Conservation (phyloP, 1,284 basidiomycete species). For the Puccinia horiana region DNA sequence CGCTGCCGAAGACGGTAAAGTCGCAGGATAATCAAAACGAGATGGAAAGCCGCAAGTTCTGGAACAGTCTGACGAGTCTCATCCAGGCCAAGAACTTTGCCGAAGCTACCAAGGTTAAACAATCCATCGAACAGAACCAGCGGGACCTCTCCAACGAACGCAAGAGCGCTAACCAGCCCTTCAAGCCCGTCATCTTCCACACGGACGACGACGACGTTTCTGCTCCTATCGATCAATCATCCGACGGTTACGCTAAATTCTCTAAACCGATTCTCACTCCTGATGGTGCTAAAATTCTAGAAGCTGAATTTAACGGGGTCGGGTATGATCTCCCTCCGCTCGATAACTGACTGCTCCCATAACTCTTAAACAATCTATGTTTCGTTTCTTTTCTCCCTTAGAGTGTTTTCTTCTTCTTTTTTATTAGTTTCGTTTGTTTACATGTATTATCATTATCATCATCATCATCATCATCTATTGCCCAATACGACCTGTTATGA, state of each 20-base stretch:
- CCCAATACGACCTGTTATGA: too few species aligned
- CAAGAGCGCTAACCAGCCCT: constrained; percentile 46
- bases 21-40: constrained; percentile 76
- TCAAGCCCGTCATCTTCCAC: constrained; percentile 22
- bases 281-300: not conserved
- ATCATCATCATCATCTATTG: too few species aligned
- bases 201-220: not conserved
- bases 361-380: not conserved
- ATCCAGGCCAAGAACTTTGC: constrained; percentile 80
- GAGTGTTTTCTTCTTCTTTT: not conserved
- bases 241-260: constrained; percentile 5
- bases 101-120: constrained; percentile 84
- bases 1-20: constrained; percentile 82
- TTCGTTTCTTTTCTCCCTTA: not conserved
- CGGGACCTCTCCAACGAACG: constrained; percentile 79
- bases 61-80: constrained; percentile 78
- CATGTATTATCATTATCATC: too few species aligned
- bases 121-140: constrained; percentile 84
- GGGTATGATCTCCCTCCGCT: not conserved
- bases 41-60: constrained; percentile 81
- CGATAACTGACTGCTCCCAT: not conserved
- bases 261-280: constrained; percentile 12
- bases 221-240: not conserved
- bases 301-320: constrained; percentile 13
- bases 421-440: too few species aligned